Percentiles rank a stretch among this genome's conserved stretches.
Evolutionary conservation across 2,329 filamentous ascomycete species (phyloP).

Genomic region (Arthroderma uncinatum): DNA sequence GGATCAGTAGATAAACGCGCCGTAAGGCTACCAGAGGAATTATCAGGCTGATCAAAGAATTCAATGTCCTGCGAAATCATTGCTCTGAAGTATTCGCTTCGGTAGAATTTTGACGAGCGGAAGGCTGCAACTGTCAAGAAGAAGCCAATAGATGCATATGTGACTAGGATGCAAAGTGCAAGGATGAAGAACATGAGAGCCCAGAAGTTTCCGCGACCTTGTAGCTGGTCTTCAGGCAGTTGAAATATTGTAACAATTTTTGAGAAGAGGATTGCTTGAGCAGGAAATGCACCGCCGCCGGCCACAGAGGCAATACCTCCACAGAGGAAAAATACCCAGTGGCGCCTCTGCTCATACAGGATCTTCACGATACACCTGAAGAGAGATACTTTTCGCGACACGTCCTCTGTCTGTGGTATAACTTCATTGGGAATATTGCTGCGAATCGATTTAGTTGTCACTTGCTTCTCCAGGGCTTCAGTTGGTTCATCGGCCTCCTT

Average conservation of each 20-base stretch:
- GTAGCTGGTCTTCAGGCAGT: slow-evolving; percentile 14
- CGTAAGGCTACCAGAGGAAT: slow-evolving; percentile 48
- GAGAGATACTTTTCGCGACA: slow-evolving; percentile 19
- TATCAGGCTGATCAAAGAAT: slow-evolving; percentile 19
- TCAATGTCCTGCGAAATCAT: slow-evolving; percentile 23
- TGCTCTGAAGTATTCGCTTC: slow-evolving; percentile 19
- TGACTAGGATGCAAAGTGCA: slow-evolving; percentile 29
- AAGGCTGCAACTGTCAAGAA: slow-evolving; percentile 15
- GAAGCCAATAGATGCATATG: slow-evolving; percentile 17
- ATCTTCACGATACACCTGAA: slow-evolving; percentile 28
- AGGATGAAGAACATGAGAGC: slow-evolving; percentile 39
- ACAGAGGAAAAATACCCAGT: slow-evolving; percentile 31
- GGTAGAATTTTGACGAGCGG: slow-evolving; percentile 13
- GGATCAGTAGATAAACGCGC: slow-evolving; percentile 72
- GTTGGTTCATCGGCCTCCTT: slow-evolving; percentile 3
- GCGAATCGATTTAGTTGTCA: slow-evolving; percentile 9
- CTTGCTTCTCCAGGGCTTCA: slow-evolving; percentile 3
- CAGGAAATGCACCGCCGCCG: slow-evolving; percentile 36
- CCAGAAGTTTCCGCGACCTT: slow-evolving; percentile 33
- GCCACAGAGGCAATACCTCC: slow-evolving; percentile 26
- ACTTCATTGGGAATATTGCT: slow-evolving; percentile 9
- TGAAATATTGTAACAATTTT: slow-evolving; percentile 20
- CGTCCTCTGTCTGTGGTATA: background rate
- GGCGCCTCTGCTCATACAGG: slow-evolving; percentile 25
- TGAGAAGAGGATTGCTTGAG: slow-evolving; percentile 35